Evolutionary conservation across 257 asterid species (phyloP).

Genomic region (Mitragyna speciosa): DNA sequence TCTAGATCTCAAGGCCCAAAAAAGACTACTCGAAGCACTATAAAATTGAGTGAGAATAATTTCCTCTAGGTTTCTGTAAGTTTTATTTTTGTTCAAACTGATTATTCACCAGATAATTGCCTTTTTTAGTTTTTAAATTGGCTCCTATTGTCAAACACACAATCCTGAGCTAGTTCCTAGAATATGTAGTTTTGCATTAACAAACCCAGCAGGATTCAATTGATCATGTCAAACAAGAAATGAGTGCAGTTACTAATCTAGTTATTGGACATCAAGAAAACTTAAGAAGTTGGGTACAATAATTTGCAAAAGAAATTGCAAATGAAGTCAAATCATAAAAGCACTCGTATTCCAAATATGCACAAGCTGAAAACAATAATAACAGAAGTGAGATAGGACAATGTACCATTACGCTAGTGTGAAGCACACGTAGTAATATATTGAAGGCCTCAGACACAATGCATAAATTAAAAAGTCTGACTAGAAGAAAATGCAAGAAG

Average conservation of each 20-base stretch:
- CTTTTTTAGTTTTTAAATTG: not conserved
- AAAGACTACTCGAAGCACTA: not conserved
- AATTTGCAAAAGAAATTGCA: too few species aligned
- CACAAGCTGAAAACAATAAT: too few species aligned
- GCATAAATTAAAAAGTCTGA: not conserved
- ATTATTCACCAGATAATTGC: not conserved
- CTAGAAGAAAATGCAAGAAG: not conserved
- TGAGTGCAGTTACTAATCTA: not conserved
- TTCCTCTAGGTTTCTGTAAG: not conserved
- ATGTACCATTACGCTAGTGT: too few species aligned
- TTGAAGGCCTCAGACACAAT: not conserved
- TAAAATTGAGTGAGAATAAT: not conserved
- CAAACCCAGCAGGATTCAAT: not conserved
- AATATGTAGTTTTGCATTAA: not conserved
- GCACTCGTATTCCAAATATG: too few species aligned
- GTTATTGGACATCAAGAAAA: too few species aligned
- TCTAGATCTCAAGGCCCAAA: too few species aligned
- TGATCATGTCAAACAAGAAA: not conserved
- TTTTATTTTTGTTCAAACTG: too few species aligned
- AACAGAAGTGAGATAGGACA: too few species aligned
- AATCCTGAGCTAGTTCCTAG: not conserved
- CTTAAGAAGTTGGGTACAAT: too few species aligned
- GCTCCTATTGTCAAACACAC: not conserved
- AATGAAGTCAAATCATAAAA: too few species aligned
- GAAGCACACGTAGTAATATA: not conserved